Evolutionary conservation across 208 protist genomes (phyloP), one percentile per base, ranked within the genome.

Genomic region (Giardia duodenalis): DNA sequence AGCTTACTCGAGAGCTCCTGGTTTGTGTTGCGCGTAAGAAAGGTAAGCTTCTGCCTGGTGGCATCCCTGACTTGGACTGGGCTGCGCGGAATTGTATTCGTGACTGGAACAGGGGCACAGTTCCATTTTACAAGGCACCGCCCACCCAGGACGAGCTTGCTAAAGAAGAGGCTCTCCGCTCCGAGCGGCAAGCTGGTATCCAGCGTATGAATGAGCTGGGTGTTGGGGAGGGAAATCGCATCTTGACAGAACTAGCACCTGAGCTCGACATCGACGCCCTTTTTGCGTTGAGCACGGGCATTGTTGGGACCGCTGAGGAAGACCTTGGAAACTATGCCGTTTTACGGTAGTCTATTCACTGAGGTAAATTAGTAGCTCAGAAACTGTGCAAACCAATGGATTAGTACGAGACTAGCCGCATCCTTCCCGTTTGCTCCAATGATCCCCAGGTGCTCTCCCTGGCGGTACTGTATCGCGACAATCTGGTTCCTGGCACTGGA

Each of bases 101-200:
- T 0, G 94, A 94, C 46, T 94, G 94, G 94, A 95, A 94, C 47
- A 87, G 89, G 0, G 94, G 94, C 0, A 30, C 46, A 30, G 94
- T 94, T 92, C 93, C 92, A 39, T 94, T 93, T 44, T 93, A 76
- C 30, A 76, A 76, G 30, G 19, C 57, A 30, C 19, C 57, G 10
- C 57, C 57, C 10, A 76, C 19, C 57, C 57, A 10, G 10, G 57
- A 76, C 10, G 57, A 76, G 57, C 10, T 76, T 30, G 57, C 30
- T 10, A 10, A 30, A 10, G 57, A 76, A 30, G 57, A 10, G 57
- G 57, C 10, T 39, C 19, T 76, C 57, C 30, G 30, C 30, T 39
- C 10, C 19, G 57, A 76, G 57, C 57, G 57, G 19, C 57, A 39
- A 39, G 57, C 10, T 76, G 19, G 30, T 30, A 76, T 76, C 30